phyloP scores from a whole-genome alignment of 2,329 filamentous ascomycete genomes.

The Aspergillus arachidicola region DNA sequence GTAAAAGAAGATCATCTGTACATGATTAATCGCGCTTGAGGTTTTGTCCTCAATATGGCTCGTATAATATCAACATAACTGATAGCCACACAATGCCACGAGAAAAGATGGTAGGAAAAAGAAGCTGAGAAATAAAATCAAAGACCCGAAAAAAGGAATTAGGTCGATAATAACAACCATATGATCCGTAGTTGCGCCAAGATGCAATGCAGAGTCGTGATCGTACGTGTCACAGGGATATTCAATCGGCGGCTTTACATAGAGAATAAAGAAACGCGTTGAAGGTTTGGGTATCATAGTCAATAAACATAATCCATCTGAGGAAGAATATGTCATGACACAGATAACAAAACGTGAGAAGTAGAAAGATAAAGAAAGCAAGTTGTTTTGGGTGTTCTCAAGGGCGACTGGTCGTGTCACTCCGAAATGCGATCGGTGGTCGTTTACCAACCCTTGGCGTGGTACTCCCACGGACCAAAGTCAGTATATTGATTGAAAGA shows the following conservation, averaged over 20 bases:
- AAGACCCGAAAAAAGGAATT: slow-evolving; percentile 21
- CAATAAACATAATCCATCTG: slow-evolving; percentile 21
- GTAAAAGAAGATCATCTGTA: slow-evolving; percentile 32
- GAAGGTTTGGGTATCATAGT: slow-evolving; percentile 25
- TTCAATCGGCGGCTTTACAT: slow-evolving; percentile 24
- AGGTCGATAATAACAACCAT: slow-evolving; percentile 27
- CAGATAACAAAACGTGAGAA: not conserved
- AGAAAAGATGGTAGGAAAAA: slow-evolving; percentile 22
- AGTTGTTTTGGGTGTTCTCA: not conserved
- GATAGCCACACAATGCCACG: slow-evolving; percentile 36
- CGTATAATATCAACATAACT: slow-evolving; percentile 27
- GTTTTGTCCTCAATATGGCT: slow-evolving; percentile 18
- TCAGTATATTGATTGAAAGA: slow-evolving; percentile 88
- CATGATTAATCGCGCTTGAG: slow-evolving; percentile 33
- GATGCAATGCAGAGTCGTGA: slow-evolving; percentile 44
- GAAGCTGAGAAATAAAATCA: slow-evolving; percentile 25
- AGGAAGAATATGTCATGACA: slow-evolving; percentile 14
- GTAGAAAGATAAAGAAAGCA: not conserved
- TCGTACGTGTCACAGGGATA: slow-evolving; percentile 37
- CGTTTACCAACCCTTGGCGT: slow-evolving; percentile 78
- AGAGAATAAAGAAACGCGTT: slow-evolving; percentile 15
- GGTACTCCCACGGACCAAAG: slow-evolving; percentile 80
- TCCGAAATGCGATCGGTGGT: not conserved
- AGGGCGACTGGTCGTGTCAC: not conserved
- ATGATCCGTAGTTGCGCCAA: slow-evolving; percentile 38